A percentile compares a stretch with the other conserved stretches of the same genome.
Conservation (phyloP, 768 basidiomycete genomes). For the Serendipita sp. region DNA sequence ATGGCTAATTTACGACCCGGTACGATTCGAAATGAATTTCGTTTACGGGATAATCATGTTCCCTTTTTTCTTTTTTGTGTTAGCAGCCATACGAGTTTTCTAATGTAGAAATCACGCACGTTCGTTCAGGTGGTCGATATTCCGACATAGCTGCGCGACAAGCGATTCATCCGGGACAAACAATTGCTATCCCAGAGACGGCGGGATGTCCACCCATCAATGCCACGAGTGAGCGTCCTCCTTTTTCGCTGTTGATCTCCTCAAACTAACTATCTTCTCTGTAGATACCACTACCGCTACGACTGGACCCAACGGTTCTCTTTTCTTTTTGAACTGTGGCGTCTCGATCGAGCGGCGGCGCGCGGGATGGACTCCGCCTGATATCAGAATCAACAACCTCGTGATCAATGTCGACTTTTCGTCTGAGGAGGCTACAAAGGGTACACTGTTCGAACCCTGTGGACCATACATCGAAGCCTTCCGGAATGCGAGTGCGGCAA, state of each 20-base stretch:
- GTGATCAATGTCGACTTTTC: neutral
- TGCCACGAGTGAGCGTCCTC: neutral
- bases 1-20: too few relatives aligned
- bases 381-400: neutral
- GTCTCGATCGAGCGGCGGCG: neutral
- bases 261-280: neutral
- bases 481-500: neutral
- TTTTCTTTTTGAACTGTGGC: constrained; percentile 1
- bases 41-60: too few relatives aligned
- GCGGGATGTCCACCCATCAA: neutral
- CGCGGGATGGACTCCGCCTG: neutral
- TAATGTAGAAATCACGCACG: too few relatives aligned
- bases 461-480: neutral
- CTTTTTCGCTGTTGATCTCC: neutral
- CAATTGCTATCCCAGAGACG: neutral
- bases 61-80: too few relatives aligned
- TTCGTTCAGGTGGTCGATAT: too few relatives aligned
- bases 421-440: neutral
- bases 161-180: neutral
- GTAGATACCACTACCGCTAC: neutral
- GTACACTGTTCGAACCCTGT: neutral
- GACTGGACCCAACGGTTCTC: neutral
- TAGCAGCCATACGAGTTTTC: too few relatives aligned
- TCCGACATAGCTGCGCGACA: neutral
- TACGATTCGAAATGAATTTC: too few relatives aligned